A percentile compares a stretch with the other conserved stretches of the same genome.
phyloP scores from a whole-genome alignment of 2,329 filamentous ascomycete genomes.

The Graphium sp. region DNA sequence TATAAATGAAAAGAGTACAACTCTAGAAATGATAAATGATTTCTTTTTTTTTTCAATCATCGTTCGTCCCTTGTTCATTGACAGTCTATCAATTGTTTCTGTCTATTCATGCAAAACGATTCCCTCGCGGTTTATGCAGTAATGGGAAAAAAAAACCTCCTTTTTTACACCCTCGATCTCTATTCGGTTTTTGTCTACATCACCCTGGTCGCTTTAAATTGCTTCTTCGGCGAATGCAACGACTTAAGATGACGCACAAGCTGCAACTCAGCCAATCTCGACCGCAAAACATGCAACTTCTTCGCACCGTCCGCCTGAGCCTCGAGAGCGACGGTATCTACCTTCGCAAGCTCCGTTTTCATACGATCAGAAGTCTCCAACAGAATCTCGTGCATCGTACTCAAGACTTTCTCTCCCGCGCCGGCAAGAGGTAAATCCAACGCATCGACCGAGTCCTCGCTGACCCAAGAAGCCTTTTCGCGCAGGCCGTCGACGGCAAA shows the following conservation, averaged over 20 bases:
- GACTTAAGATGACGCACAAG: constrained; percentile 60
- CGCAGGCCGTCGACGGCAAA: constrained; percentile 24
- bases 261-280: constrained; percentile 77
- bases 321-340: constrained; percentile 24
- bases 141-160: no score
- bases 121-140: no score
- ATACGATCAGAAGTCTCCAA: constrained; percentile 50
- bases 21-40: no score
- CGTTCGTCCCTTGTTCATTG: constrained; percentile 1
- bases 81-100: no score
- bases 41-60: neutral
- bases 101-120: no score
- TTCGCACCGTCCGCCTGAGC: no score
- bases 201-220: constrained; percentile 37
- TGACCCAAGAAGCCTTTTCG: constrained; percentile 52
- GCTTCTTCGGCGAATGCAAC: constrained; percentile 46
- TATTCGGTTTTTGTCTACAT: neutral
- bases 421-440: constrained; percentile 65
- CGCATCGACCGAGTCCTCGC: constrained; percentile 51
- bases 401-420: constrained; percentile 73
- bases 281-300: constrained; percentile 49
- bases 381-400: constrained; percentile 82
- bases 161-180: no score
- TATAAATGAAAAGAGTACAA: no score
- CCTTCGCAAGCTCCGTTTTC: constrained; percentile 21